phyloP scores from a whole-genome alignment of 805 yeast genomes.

The Yarrowia osloensis region DNA sequence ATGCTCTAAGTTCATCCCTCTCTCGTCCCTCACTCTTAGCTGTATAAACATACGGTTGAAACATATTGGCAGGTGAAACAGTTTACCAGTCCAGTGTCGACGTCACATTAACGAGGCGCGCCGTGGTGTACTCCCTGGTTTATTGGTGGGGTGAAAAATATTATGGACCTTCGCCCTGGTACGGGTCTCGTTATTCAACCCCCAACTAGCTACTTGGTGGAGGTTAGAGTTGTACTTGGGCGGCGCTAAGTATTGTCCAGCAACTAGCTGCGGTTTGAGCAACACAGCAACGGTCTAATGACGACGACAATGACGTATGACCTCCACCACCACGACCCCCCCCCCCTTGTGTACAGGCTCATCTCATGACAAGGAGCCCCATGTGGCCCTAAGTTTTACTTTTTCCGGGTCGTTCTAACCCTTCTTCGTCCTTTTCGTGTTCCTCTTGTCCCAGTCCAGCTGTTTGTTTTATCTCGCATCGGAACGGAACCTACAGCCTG shows the following conservation, averaged over 20 bases:
- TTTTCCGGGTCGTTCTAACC: neutral
- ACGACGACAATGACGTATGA: neutral
- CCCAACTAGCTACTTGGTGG: neutral
- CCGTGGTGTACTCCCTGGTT: too few species aligned
- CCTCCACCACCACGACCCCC: too few species aligned
- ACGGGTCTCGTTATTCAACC: neutral
- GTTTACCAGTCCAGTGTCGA: neutral
- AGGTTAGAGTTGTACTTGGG: neutral
- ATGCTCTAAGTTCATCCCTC: neutral
- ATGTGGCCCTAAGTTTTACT: neutral
- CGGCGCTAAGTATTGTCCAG: neutral
- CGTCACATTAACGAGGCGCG: neutral
- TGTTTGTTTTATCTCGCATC: neutral
- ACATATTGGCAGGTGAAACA: conserved; percentile 18
- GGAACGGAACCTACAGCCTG: conserved; percentile 4
- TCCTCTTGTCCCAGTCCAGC: neutral
- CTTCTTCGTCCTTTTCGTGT: neutral
- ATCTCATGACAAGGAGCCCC: neutral
- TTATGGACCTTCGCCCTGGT: too few species aligned
- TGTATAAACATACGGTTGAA: neutral
- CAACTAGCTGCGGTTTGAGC: neutral
- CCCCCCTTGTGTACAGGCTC: neutral
- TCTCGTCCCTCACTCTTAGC: neutral
- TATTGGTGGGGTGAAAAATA: too few species aligned
- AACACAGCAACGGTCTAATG: too few species aligned